Evolutionary conservation across 2,329 filamentous ascomycete species (phyloP).

Genomic region (Mollisiaceae sp.): DNA sequence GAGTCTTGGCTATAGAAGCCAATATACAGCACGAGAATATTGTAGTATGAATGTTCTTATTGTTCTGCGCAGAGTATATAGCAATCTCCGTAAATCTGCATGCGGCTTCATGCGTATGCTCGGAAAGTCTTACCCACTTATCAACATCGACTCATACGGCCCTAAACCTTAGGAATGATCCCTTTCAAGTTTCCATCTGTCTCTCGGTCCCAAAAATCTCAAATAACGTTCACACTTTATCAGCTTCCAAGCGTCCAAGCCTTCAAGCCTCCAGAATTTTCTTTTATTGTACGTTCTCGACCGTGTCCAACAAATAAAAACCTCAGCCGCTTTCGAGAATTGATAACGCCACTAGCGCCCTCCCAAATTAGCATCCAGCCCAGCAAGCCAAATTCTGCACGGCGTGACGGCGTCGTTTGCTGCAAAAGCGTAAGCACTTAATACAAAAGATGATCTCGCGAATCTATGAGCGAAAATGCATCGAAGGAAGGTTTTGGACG

Average conservation of each 20-base stretch:
- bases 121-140: neutral
- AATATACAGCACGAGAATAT: constrained; percentile 17
- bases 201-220: neutral
- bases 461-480: neutral
- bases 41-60: neutral
- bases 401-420: neutral
- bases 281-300: constrained; percentile 2
- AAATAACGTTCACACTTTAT: neutral
- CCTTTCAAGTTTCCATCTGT: neutral
- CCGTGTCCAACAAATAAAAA: neutral
- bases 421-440: neutral
- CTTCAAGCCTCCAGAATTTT: neutral
- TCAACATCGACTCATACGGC: neutral
- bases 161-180: neutral
- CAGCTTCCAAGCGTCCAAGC: too few species aligned
- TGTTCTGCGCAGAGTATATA: neutral
- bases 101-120: neutral
- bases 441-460: neutral
- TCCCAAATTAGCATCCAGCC: constrained; percentile 1
- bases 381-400: neutral
- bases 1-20: constrained; percentile 10
- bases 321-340: constrained; percentile 9
- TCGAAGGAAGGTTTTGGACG: neutral
- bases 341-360: constrained; percentile 6
- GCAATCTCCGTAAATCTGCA: neutral